Base-by-base conservation (phyloP, 352 stramenopile genomes). In the Globisporangium cylindrosporum region DNA sequence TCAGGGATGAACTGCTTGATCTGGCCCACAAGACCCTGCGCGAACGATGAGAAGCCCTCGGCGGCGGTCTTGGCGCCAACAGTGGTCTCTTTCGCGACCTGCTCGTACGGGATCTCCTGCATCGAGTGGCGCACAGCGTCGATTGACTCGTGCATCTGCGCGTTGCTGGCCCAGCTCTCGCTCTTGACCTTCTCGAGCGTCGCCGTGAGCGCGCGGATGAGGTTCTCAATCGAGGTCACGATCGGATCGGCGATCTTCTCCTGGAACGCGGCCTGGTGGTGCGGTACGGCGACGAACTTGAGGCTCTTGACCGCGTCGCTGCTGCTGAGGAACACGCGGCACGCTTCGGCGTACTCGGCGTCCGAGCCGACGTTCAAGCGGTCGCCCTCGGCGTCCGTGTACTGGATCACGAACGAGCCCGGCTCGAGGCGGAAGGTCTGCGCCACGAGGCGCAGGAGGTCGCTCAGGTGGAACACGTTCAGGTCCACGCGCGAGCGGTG, bases 401-500 rank as follows among this genome's bases (percentile, higher is more conserved):
- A 93, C 74, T 93, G 84, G 71, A 93, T 77, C 24, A 90, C 64
- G 58, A 91, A 92, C 38, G 78, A 67, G 48, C 71, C 76, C 15
- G 72, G 66, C 32, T 75, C 66, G 53, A 92, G 66, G 36, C 66
- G 59, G 68, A 92, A 93, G 46, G 84, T 92, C 71, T 78, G 61
- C 56, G 64, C 73, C 61, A 92, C 84, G 56, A 93, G 73, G 57
- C 76, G 75, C 66, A 72, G 69, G 18, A 93, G 75, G 49, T 82
- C 67, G 29, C 57, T 29, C n/a, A 91, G 68, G 20, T 75, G 75
- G 62, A 93, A 88, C 29, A 67, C 56, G 57, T 60, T 73, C 12
- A 92, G 68, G 55, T 92, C 80, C 60, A 93, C 82, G 72, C 86
- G 80, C 36, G 75, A 81, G 71, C 86, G 84, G 76, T 93, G 86